phyloP scores from a whole-genome alignment of 345 rosid species.

The Conringia planisiliqua region DNA sequence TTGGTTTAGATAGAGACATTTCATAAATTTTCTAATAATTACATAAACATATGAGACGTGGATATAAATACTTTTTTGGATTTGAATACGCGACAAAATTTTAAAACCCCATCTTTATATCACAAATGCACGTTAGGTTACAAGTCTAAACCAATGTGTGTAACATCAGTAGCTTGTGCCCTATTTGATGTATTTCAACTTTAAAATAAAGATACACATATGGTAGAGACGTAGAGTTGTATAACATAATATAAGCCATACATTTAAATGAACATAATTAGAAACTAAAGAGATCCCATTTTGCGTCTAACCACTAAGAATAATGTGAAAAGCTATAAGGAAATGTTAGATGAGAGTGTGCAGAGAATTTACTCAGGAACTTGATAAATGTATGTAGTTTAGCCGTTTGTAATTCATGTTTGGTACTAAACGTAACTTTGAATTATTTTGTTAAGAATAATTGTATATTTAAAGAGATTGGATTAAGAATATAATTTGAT shows the following conservation, averaged over 20 bases:
- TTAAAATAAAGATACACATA: background rate
- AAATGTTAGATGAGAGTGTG: slow-evolving; percentile 1
- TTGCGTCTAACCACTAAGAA: slow-evolving; percentile 4
- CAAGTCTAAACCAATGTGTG: background rate
- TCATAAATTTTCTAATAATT: background rate
- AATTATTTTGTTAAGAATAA: background rate
- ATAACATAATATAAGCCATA: background rate
- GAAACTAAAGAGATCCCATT: background rate
- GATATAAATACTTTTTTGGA: background rate
- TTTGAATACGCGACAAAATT: background rate
- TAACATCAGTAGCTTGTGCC: background rate
- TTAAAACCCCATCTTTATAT: background rate
- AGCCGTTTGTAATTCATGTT: background rate
- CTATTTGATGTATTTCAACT: background rate
- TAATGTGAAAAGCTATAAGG: background rate
- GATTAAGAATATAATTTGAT: background rate
- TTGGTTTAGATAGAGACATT: background rate
- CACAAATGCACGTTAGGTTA: background rate
- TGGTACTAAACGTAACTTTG: background rate
- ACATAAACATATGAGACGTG: background rate
- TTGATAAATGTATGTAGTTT: background rate
- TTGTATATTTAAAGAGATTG: too few relatives aligned
- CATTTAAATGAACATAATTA: background rate
- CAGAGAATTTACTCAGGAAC: background rate
- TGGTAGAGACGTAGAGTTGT: background rate